Evolutionary conservation across 2,329 filamentous ascomycete genomes (phyloP), one percentile per base, ranked within the genome.

Genomic region (Fusarium virguliforme): DNA sequence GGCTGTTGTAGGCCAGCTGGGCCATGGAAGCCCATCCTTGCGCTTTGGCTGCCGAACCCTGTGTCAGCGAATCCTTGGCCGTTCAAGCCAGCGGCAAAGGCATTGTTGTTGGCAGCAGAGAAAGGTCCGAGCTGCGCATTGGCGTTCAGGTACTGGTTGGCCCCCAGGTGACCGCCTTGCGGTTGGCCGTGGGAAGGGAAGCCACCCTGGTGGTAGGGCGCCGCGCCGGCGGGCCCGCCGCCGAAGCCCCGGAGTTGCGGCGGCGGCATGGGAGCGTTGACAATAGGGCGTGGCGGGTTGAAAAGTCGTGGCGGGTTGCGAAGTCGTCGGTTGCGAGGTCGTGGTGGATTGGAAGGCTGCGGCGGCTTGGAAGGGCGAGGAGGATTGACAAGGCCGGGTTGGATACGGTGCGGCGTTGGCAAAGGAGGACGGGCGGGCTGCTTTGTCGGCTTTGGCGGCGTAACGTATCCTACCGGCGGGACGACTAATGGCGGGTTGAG

Each of bases 1-100:
- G 91, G 88, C 78, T 91, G 88, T 68, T 86, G 86, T 70, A 88
- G 77, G 84, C 92, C 80, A 50, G 71, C 74, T 6, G 78, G 79
- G 12, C 79, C 80, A 78, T 95, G 91, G 79, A 98, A 98, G 7
- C 94, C 91, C 87, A 96, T 93, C 77, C 95, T 90, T 65, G 94
- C 94, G 70, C 93, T 94, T 80, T 97, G 94, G 80, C 94, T 95
- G 34, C 91, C 94, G 57, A 97, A 88, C 1, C 94, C 94, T 22
- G 92, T 92, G 64, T 88, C 86, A 55, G 86, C 87, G 69, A 90
- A 90, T 9, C 87, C 88, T 73, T 83, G 88, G 62, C 82, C 88
- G 72, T 84, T 85, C 82, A 86, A 84, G 63, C 86, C 88, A 69
- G 85, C 88, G 55, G 86, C 87, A 56, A 93, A 86, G 9, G 85